phyloP scores from a whole-genome alignment of 2,329 filamentous ascomycete genomes.

The Aspergillus alliaceus region DNA sequence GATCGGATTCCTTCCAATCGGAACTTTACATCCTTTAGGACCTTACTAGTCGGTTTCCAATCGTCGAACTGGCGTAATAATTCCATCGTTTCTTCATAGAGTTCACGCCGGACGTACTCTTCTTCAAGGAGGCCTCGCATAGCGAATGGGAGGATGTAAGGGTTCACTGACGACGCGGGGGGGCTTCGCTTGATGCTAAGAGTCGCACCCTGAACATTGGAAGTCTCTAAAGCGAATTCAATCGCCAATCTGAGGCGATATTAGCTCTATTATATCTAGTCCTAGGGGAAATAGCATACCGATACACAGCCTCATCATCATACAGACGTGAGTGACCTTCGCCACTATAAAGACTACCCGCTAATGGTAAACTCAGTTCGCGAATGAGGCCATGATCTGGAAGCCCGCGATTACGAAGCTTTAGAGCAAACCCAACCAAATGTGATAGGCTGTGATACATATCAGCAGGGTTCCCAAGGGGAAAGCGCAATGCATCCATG shows the following conservation, averaged over 20 bases:
- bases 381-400: slow-evolving; percentile 91
- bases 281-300: slow-evolving; percentile 46
- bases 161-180: slow-evolving; percentile 59
- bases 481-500: not conserved
- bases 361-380: slow-evolving; percentile 83
- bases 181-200: slow-evolving; percentile 55
- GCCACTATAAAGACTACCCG: slow-evolving; percentile 85
- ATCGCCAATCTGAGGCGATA: slow-evolving; percentile 59
- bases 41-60: slow-evolving; percentile 89
- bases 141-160: slow-evolving; percentile 90
- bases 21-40: slow-evolving; percentile 93
- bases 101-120: slow-evolving; percentile 79
- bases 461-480: slow-evolving; percentile 10
- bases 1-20: slow-evolving; percentile 87
- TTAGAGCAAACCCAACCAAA: slow-evolving; percentile 88
- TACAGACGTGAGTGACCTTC: slow-evolving; percentile 94
- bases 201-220: slow-evolving; percentile 48
- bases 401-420: slow-evolving; percentile 88
- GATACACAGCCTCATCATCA: slow-evolving; percentile 83
- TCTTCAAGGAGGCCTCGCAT: slow-evolving; percentile 93
- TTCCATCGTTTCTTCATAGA: slow-evolving; percentile 73
- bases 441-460: slow-evolving; percentile 65
- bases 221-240: slow-evolving; percentile 72
- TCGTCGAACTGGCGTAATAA: slow-evolving; percentile 86
- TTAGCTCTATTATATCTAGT: slow-evolving; percentile 2